A percentile compares a stretch with the other conserved stretches of the same genome.
Conservation (phyloP, 495 filamentous ascomycete genomes). For the Cercophora samala region DNA sequence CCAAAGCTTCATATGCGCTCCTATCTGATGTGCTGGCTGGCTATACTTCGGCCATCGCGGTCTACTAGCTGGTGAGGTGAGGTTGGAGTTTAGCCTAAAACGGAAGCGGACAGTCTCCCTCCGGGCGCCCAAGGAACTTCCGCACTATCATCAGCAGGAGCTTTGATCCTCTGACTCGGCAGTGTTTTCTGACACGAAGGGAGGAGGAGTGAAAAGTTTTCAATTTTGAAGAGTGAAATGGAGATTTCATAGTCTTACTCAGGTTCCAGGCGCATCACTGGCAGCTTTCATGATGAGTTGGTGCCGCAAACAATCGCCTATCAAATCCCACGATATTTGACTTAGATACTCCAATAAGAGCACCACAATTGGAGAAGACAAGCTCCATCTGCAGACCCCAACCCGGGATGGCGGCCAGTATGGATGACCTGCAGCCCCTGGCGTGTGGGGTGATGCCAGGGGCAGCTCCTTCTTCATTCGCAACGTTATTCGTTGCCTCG, state of each 20-base stretch:
- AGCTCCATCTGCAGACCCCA: not conserved
- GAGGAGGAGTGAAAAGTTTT: not conserved
- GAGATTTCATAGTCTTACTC: not conserved
- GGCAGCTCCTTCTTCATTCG: constrained; percentile 21
- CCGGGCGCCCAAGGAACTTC: constrained; percentile 30
- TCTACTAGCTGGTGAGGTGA: constrained; percentile 13
- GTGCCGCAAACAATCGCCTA: not conserved
- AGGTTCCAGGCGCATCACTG: not conserved
- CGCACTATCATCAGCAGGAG: constrained; percentile 8
- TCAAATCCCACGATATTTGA: not conserved
- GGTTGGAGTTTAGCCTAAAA: constrained; percentile 32
- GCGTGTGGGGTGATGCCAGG: constrained; percentile 12
- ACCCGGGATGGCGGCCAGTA: constrained; percentile 6
- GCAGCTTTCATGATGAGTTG: not conserved
- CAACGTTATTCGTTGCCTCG: constrained; percentile 25
- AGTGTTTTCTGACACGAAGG: not conserved
- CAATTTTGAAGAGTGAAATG: not conserved
- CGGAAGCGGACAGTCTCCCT: constrained; percentile 31
- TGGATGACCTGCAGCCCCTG: constrained; percentile 3
- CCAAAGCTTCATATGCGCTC: not conserved
- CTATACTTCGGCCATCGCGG: not conserved
- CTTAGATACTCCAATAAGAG: not conserved
- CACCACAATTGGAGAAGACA: not conserved
- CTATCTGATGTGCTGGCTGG: not conserved
- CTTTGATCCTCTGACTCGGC: constrained; percentile 3